A percentile compares a stretch with the other conserved stretches of the same genome.
Conservation (phyloP, 768 basidiomycete species). For the Tylopilus sp. region DNA sequence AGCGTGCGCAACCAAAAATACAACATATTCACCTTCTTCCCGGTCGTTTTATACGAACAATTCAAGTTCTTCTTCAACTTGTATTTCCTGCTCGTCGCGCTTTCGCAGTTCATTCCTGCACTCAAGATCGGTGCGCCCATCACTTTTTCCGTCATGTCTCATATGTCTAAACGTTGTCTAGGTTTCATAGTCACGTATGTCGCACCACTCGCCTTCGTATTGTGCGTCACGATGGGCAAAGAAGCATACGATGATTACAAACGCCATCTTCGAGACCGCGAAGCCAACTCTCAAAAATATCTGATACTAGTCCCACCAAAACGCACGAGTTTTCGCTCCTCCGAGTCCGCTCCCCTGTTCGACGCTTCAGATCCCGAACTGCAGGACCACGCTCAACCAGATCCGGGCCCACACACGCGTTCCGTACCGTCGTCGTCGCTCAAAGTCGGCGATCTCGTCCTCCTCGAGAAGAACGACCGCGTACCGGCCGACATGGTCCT, state of each 20-base stretch:
- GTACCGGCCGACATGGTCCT: slow-evolving; percentile 94
- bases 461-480: slow-evolving; percentile 94
- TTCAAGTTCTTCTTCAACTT: slow-evolving; percentile 99
- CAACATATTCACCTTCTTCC: slow-evolving; percentile 94
- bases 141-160: neutral
- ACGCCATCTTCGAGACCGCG: slow-evolving; percentile 84
- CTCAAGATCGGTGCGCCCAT: slow-evolving; percentile 81
- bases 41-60: slow-evolving; percentile 96
- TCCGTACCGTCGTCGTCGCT: slow-evolving; percentile 86
- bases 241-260: slow-evolving; percentile 99
- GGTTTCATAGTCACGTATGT: slow-evolving; percentile 96
- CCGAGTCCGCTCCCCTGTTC: slow-evolving; percentile 19
- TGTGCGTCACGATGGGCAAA: slow-evolving; percentile 95
- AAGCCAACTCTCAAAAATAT: slow-evolving; percentile 94
- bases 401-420: slow-evolving; percentile 54
- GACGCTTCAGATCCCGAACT: slow-evolving; percentile 20
- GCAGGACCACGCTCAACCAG: slow-evolving; percentile 19
- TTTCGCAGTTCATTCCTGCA: slow-evolving; percentile 94
- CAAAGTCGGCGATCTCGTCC: slow-evolving; percentile 86
- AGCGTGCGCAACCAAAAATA: slow-evolving; percentile 98
- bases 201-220: slow-evolving; percentile 93
- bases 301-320: slow-evolving; percentile 64
- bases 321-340: slow-evolving; percentile 11
- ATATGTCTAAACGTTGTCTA: slow-evolving; percentile 26
- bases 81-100: slow-evolving; percentile 94